Base-by-base conservation (phyloP, 805 yeast genomes). In the Clavispora vitiphila region DNA sequence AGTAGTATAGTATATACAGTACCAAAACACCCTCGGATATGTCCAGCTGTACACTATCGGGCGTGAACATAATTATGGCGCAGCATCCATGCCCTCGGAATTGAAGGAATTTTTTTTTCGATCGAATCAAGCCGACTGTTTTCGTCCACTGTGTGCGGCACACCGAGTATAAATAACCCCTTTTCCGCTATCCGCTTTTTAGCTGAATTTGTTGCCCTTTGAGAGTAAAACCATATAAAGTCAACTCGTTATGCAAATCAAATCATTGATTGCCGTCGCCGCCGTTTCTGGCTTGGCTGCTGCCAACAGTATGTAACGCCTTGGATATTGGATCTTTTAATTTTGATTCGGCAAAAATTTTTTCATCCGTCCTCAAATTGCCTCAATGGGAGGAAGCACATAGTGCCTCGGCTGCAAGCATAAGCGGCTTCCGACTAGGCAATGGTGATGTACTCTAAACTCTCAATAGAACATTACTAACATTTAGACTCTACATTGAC, bases 161-260 rank as follows among this genome's bases (percentile, higher is more conserved):
- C 38, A 19, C 38, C 27, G 21, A 22, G 32, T 42, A 42, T 38
- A 42, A 38, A 42, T 30, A 12, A 29, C 38, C 39, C 37, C 40
- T 35, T 37, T 42, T 35, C 40, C 44, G 50, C 26, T 15, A 27
- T 21, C 14, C 27, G 7, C 16, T 43, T 43, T 37, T 35, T 29
- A 21, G 26, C 34, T 18, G 32, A 24, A 23, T 32, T 25, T 18
- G 31, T 22, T 35, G 21, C 23, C 18, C n/a, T 24, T n/a, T 15
- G 22, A 16, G 30, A 35, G 16, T n/a, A n/a, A 26, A 9, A 24
- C n/a, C 26, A 24, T n/a, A n/a, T n/a, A n/a, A n/a, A n/a, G n/a
- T n/a, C n/a, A n/a, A n/a, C n/a, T 50, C 49, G 49, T 48, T 47
- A 79, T 80, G 84, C 83, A 77, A 70, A 66, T 77, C 67, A 78